A percentile compares a stretch with the other conserved stretches of the same genome.
These are phyloP conservation scores for Aspergillus sp. DNA, from an alignment of 2,329 filamentous ascomycete species.

Conservation along the genomic window DNA sequence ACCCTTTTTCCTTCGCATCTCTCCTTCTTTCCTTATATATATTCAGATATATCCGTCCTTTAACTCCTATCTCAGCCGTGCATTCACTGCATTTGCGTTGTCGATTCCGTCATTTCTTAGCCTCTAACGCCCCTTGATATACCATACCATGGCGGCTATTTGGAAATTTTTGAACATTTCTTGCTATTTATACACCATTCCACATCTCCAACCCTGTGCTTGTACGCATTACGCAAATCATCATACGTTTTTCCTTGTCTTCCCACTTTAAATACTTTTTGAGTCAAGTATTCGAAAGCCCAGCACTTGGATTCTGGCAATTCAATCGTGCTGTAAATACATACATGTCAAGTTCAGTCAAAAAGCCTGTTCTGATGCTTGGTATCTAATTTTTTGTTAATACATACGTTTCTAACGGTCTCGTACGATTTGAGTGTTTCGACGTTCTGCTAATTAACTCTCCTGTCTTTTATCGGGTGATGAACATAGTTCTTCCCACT, in stretches of 20 bases:
- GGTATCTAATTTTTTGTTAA: not conserved
- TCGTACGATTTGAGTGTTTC: not conserved
- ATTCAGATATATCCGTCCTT: not conserved
- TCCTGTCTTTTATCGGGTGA: no score
- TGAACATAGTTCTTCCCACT: no score
- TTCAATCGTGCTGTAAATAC: not conserved
- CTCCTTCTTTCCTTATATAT: not conserved
- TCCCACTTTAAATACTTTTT: not conserved
- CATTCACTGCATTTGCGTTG: not conserved
- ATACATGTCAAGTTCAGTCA: not conserved
- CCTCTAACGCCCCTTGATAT: not conserved
- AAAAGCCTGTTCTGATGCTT: not conserved
- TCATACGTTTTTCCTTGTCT: no score
- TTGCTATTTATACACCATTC: not conserved
- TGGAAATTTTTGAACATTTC: not conserved
- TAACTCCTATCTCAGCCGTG: not conserved
- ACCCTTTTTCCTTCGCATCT: not conserved
- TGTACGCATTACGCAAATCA: not conserved
- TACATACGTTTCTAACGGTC: not conserved
- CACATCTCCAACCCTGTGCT: not conserved
- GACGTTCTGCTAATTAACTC: not conserved
- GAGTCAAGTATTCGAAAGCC: not conserved
- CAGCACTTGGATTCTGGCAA: not conserved
- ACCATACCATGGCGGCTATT: not conserved
- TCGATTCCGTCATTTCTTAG: not conserved